These are phyloP conservation scores for Tolypocladium album DNA, from an alignment of 2,329 filamentous ascomycete genomes.

Conservation along the genomic window DNA sequence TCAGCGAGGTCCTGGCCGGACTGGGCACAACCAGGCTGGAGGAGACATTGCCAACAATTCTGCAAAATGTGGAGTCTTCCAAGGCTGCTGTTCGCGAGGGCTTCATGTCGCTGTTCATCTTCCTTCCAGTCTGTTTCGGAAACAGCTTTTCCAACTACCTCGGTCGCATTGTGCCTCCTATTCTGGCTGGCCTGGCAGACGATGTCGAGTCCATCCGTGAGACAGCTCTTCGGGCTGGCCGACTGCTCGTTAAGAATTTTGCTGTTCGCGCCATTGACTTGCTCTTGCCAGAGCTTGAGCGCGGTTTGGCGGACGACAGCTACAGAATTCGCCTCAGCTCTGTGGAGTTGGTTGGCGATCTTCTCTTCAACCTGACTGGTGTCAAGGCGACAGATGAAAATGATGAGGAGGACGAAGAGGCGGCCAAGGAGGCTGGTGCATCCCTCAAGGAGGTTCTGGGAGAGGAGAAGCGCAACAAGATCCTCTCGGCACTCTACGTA, in stretches of 20 bases:
- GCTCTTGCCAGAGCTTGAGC: conserved; percentile 85
- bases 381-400: conserved; percentile 70
- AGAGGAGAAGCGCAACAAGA: conserved; percentile 93
- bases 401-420: conserved; percentile 68
- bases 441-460: conserved; percentile 92
- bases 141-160: conserved; percentile 98
- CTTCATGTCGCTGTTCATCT: conserved; percentile 99
- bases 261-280: conserved; percentile 90
- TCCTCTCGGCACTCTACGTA: conserved; percentile 93
- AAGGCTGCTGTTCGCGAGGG: conserved; percentile 89
- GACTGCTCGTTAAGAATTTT: conserved; percentile 96
- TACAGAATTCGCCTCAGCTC: conserved; percentile 97
- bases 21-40: conserved; percentile 86
- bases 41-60: conserved; percentile 88
- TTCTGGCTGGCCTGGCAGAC: conserved; percentile 86
- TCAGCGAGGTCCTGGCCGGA: conserved; percentile 91
- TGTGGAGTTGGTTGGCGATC: conserved; percentile 90
- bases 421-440: conserved; percentile 73
- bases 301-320: conserved; percentile 92
- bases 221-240: conserved; percentile 87
- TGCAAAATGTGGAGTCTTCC: conserved; percentile 89
- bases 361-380: conserved; percentile 95
- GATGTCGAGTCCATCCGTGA: conserved; percentile 95
- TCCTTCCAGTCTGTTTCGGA: conserved; percentile 95
- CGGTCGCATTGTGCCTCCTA: conserved; percentile 88